Conservation (phyloP, 1,284 basidiomycete genomes). For the Vanrija sp. region DNA sequence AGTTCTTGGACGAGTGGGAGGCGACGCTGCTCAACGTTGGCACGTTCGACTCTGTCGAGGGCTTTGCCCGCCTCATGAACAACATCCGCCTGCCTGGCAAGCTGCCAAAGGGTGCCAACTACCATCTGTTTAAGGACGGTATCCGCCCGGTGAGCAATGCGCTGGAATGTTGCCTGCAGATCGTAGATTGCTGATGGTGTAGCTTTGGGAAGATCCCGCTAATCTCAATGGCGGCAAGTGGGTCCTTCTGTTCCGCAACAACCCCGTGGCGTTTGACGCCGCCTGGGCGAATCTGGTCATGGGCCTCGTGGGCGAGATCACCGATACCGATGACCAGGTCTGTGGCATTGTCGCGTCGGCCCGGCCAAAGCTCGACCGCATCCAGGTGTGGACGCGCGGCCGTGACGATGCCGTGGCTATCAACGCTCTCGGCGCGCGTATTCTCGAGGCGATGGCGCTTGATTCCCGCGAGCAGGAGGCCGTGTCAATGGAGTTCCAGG, state of each 20-base stretch:
- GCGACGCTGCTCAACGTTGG: conserved; percentile 72
- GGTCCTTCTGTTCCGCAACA: conserved; percentile 81
- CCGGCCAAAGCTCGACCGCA: conserved; percentile 78
- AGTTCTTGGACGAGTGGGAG: conserved; percentile 48
- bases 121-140: conserved; percentile 79
- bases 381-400: conserved; percentile 80
- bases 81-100: conserved; percentile 86
- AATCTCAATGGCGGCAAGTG: conserved; percentile 90
- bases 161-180: not conserved
- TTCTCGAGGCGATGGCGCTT: conserved; percentile 63
- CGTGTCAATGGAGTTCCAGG: conserved; percentile 85
- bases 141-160: conserved; percentile 42
- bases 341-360: conserved; percentile 87
- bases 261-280: conserved; percentile 67
- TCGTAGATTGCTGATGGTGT: conserved; percentile 51
- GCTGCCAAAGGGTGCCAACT: conserved; percentile 82
- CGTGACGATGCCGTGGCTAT: conserved; percentile 73
- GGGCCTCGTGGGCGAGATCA: conserved; percentile 82
- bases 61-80: conserved; percentile 90
- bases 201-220: conserved; percentile 94
- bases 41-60: conserved; percentile 75
- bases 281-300: conserved; percentile 88
- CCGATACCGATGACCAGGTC: conserved; percentile 76
- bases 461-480: conserved; percentile 60
- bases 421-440: conserved; percentile 74